phyloP scores from a whole-genome alignment of 83 land plant genomes.

The Larix sibirica region DNA sequence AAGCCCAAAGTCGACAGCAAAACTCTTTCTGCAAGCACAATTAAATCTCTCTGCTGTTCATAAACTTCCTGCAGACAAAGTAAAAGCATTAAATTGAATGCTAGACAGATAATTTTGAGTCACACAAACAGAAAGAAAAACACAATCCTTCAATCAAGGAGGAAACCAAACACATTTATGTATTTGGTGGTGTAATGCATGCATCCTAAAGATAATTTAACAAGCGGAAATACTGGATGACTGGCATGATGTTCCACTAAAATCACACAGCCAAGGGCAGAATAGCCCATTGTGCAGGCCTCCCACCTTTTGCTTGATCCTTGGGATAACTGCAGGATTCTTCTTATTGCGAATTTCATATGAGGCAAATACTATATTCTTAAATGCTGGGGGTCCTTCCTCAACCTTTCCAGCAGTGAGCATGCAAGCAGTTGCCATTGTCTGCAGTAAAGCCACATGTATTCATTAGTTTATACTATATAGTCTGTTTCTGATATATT shows the following conservation, averaged over 20 bases:
- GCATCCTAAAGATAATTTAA: not conserved
- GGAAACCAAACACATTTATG: not conserved
- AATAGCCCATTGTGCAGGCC: not conserved
- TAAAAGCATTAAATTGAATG: constrained; percentile 5
- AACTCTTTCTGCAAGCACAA: constrained; percentile 47
- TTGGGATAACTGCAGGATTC: constrained; percentile 25
- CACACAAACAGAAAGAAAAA: not conserved
- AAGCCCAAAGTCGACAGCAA: constrained; percentile 53
- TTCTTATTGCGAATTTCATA: constrained; percentile 35
- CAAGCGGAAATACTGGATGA: not conserved
- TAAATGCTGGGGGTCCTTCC: constrained; percentile 34
- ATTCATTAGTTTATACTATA: not conserved
- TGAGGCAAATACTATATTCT: constrained; percentile 26
- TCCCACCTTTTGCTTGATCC: constrained; percentile 34
- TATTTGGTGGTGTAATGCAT: not conserved
- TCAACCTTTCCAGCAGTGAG: constrained; percentile 57
- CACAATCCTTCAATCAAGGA: not conserved
- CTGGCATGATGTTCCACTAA: not conserved
- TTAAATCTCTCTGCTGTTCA: constrained; percentile 43
- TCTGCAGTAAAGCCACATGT: constrained; percentile 19
- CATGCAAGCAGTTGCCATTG: constrained; percentile 47
- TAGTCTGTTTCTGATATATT: not conserved
- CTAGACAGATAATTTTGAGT: not conserved
- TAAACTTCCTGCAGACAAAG: constrained; percentile 34
- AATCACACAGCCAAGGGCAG: constrained; percentile 4